Evolutionary conservation across 139 green algal species (phyloP).

Genomic region (Desmodesmus armatus): DNA sequence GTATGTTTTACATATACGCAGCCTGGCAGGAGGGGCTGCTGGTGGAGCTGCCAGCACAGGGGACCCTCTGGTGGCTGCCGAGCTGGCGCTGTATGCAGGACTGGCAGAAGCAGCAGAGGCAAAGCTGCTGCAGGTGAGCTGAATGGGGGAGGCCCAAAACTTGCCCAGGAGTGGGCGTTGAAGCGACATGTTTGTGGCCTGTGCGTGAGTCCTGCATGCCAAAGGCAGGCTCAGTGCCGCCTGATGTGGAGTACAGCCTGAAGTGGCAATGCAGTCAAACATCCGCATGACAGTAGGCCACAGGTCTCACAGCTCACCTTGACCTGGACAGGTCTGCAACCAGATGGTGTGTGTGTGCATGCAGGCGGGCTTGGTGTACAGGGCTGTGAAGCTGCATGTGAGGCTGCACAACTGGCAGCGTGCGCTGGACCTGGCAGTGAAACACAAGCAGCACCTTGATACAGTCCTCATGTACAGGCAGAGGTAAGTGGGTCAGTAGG

Average conservation of each 20-base stretch:
- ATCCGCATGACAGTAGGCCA: no score
- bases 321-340: no score
- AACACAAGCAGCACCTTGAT: constrained; percentile 80
- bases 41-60: background rate
- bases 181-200: no score
- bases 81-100: constrained; percentile 78
- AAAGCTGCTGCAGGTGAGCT: constrained; percentile 79
- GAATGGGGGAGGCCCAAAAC: no score
- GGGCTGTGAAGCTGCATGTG: constrained; percentile 87
- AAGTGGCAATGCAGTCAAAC: background rate
- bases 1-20: constrained; percentile 54
- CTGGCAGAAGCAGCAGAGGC: constrained; percentile 74
- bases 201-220: no score
- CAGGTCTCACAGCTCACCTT: no score
- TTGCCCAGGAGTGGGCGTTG: no score
- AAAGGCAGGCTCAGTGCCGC: no score
- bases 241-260: no score
- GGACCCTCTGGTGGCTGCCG: constrained; percentile 50
- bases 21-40: background rate
- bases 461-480: constrained; percentile 76
- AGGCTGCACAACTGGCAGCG: constrained; percentile 73
- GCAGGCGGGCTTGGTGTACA: constrained; percentile 78
- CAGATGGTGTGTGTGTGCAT: no score
- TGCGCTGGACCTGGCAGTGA: constrained; percentile 77
- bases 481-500: constrained; percentile 17